Evolutionary conservation across 345 rosid species (phyloP), one percentile per base, ranked within the genome.

Genomic region (Stellera chamaejasme): DNA sequence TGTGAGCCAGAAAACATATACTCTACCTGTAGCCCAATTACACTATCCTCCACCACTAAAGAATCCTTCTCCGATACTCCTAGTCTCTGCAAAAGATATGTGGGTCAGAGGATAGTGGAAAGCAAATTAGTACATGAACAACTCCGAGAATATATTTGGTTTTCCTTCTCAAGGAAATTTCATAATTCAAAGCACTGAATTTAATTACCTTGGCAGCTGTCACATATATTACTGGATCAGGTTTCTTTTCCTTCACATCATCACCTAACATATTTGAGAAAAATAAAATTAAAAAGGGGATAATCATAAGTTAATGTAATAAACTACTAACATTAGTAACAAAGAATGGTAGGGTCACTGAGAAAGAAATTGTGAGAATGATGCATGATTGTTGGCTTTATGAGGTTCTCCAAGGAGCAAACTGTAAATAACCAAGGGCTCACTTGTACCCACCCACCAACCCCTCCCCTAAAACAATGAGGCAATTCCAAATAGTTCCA

Each of bases 231-330:
- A 82, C 79, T 48, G 96, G 98, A 72, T 92, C 77, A 1, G 98
- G 98, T 74, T 92, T 92, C 68, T 92, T 92, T 79, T 79, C 87
- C 87, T 85, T 92, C 42, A 92, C 98, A 78, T 92, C 98, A 69
- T 92, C 96, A 13, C 96, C 98, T 92, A 63, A 32, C 50, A 61
- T 50, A 47, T 55, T 25, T 43, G 43, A 27, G 50, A 10, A 27
- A 57, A 48, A n/a, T n/a, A 42, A 32, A 32, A 1, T 32, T 8
- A 32, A 32, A 32, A 5, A 32, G 39, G 39, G 5, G 39, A 52
- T 14, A 54, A 14, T 42, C 58, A 50, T 27, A 10, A n/a, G 50
- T 11, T 45, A 12, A 54, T 42, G 26, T 43, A 13, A 63, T 59
- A 9, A 39, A 13, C 45, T 13, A 16, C 51, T 19, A 63, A 19